Conservation (phyloP, 192 early-diverging fungal genomes). For the Umbelopsis vinacea region DNA sequence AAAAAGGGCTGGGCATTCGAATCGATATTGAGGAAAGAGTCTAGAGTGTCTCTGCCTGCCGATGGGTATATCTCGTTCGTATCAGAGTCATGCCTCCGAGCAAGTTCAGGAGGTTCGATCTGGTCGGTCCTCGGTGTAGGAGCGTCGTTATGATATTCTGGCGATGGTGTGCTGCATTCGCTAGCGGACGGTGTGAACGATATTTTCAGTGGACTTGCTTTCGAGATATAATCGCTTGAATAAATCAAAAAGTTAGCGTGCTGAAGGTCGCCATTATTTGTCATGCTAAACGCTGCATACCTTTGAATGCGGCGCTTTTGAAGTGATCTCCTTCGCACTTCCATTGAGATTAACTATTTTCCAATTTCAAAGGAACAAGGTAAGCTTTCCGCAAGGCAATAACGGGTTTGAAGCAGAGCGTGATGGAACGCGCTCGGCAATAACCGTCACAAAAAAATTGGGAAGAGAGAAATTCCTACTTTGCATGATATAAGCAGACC, state of each 20-base stretch:
- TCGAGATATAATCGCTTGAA: background rate
- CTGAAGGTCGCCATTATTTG: no score
- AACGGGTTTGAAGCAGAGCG: background rate
- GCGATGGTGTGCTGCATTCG: background rate
- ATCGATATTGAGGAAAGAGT: background rate
- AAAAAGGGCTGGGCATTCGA: background rate
- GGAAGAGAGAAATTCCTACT: no score
- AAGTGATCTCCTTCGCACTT: constrained; percentile 1
- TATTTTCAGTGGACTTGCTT: constrained; percentile 17
- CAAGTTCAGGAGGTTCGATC: background rate
- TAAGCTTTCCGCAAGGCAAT: background rate
- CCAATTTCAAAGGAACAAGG: background rate
- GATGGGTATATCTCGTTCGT: background rate
- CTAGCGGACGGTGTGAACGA: background rate
- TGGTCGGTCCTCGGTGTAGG: background rate
- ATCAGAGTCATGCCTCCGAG: background rate
- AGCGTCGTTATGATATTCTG: background rate
- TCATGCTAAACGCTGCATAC: background rate
- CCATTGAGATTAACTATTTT: background rate
- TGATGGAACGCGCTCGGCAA: no score
- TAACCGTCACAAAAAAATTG: background rate
- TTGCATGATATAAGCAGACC: no score
- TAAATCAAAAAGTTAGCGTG: background rate
- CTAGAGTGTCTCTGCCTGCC: background rate
- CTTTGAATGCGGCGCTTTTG: background rate